Base-by-base conservation (phyloP, 2,329 filamentous ascomycete genomes). In the Xylariaceae sp. region DNA sequence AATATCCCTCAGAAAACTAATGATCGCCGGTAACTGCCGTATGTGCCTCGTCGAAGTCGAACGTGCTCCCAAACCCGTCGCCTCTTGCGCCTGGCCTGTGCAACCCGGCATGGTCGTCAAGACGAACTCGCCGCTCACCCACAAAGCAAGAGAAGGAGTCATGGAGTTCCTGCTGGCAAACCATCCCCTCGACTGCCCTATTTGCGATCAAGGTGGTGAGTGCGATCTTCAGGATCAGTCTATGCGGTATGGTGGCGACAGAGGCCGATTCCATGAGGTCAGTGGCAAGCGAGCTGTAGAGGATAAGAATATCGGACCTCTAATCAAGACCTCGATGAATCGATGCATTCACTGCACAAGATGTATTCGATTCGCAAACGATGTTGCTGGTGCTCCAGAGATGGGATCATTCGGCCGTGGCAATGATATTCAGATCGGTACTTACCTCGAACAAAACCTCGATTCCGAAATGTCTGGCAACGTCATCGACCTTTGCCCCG, bases 251-350 rank as follows among this genome's bases (percentile, higher is more conserved):
- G 95, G 95, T 71, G 91, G 89, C 64, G 95, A 99, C 78, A 87
- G 95, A 74, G 95, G 95, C 61, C 90, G 95, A 69, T 99, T 99
- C 81, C 95, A 99, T 79, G 95, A 99, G 78, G 79, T 96, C 71
- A 88, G 86, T 53, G 95, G 95, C 78, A 99, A 99, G 85, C 91
- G 95, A 81, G 95, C 92, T 23, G 93, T 97, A 34, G 95, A 99
- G 80, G 95, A 99, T 78, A 99, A 99, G 85, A 98, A 99, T 77
- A 97, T 99, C 71, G 95, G 95, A 31, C 95, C 95, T 51, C 78
- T 99, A 67, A 91, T 99, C 79, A 99, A 99, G 86, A 99, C 95
- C 3, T 99, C 95, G 46, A 99, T 99, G 95, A 99, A 99, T 84
- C 87, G 95, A 75, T 99, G 95, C 78, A 99, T 99, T 71, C 95